Evolutionary conservation across 2,329 filamentous ascomycete genomes (phyloP).

Genomic region (Venturia effusa): DNA sequence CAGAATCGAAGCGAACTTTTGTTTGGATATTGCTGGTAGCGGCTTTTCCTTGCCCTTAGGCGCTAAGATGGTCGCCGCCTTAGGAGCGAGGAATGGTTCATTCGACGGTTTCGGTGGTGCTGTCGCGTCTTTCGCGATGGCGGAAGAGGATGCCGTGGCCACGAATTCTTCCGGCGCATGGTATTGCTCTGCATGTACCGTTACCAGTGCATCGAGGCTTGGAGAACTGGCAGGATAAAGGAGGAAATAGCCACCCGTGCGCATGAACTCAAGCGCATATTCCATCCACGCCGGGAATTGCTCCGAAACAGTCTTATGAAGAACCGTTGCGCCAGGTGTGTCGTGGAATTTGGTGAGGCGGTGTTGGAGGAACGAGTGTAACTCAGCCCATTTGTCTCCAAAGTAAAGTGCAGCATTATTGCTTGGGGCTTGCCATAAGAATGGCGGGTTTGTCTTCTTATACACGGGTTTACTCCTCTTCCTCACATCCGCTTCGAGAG

Average conservation of each 20-base stretch:
- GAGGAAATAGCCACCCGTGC: constrained; percentile 64
- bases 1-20: constrained; percentile 35
- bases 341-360: constrained; percentile 35
- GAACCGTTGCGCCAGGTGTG: constrained; percentile 15
- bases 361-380: constrained; percentile 68
- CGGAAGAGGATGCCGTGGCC: not conserved
- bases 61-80: not conserved
- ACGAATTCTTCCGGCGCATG: constrained; percentile 57
- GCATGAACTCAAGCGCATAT: constrained; percentile 64
- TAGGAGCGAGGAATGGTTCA: not conserved
- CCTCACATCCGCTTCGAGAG: constrained; percentile 19
- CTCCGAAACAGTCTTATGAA: constrained; percentile 51
- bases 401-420: constrained; percentile 75
- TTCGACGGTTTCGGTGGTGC: not conserved
- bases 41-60: constrained; percentile 26
- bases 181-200: constrained; percentile 66
- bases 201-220: constrained; percentile 48
- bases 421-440: constrained; percentile 77
- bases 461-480: constrained; percentile 19
- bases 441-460: constrained; percentile 40
- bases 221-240: constrained; percentile 58
- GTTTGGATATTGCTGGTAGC: constrained; percentile 19
- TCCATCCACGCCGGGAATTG: constrained; percentile 68
- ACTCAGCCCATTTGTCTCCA: constrained; percentile 75
- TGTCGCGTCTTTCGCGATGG: not conserved